These are phyloP conservation scores for Favolaschia claudopus DNA, from an alignment of 768 basidiomycete species.

Conservation along the genomic window DNA sequence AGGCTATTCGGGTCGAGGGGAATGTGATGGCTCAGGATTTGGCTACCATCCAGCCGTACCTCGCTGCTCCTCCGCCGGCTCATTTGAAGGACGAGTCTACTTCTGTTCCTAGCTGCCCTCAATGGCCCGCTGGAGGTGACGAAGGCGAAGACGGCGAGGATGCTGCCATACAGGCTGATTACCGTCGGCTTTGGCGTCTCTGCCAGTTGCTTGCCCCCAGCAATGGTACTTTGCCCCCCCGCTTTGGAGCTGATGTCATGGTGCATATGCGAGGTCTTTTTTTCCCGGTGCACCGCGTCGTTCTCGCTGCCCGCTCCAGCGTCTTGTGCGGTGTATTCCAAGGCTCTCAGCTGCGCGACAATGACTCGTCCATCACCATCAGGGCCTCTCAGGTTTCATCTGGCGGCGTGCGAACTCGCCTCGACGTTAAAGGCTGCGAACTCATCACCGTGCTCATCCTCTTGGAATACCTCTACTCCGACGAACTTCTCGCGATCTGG, in stretches of 20 bases:
- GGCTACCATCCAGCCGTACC: constrained; percentile 69
- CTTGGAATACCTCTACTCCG: constrained; percentile 88
- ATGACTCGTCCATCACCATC: constrained; percentile 21
- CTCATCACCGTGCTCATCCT: constrained; percentile 77
- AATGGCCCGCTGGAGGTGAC: constrained; percentile 15
- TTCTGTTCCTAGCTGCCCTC: neutral
- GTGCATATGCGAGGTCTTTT: constrained; percentile 51
- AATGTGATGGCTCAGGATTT: constrained; percentile 71
- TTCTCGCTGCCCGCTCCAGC: constrained; percentile 69
- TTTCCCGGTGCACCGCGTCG: constrained; percentile 69
- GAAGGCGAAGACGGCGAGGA: constrained; percentile 49
- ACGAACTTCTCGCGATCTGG: constrained; percentile 84
- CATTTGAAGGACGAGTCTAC: constrained; percentile 12
- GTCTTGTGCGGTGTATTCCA: constrained; percentile 53
- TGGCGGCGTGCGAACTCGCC: constrained; percentile 33
- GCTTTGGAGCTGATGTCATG: constrained; percentile 70
- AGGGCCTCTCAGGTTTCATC: constrained; percentile 14
- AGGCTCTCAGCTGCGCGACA: constrained; percentile 31
- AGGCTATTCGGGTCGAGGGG: constrained; percentile 62
- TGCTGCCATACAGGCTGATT: constrained; percentile 44
- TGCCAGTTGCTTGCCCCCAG: constrained; percentile 38
- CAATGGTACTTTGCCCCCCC: constrained; percentile 36
- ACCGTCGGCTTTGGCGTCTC: constrained; percentile 41
- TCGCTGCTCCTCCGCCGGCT: constrained; percentile 31
- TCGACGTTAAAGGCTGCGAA: constrained; percentile 63